Evolutionary conservation across 495 filamentous ascomycete species (phyloP), one percentile per base, ranked within the genome.

Genomic region (Aspergillus affinis): DNA sequence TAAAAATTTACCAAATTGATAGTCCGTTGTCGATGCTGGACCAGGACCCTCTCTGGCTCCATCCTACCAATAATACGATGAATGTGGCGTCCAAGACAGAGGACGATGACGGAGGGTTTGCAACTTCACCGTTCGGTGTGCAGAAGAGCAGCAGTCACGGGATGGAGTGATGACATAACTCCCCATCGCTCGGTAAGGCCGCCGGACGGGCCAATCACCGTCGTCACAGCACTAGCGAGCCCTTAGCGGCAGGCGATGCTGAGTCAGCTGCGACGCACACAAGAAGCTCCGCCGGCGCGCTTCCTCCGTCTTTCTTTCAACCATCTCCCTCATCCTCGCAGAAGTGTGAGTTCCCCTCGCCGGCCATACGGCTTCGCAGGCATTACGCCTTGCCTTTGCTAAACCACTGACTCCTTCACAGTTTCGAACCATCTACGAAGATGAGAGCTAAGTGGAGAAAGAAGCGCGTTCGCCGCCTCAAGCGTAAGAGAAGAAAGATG

Each of bases 391-490:
- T 61, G 44, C 56, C 27, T 49, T 61, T 61, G 48, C 54, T 60
- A 10, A 59, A 57, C 64, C 64, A 75, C 49, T 54, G 57, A 56
- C 63, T 62, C 61, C 57, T 26, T 62, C 60, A 27, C 55, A 72
- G 60, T 66, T 58, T 68, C 59, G 60, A 65, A 69, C 58, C 65
- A 73, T 75, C 73, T 75, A 71, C 82, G 86, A 93, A 85, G 86
- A 95, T 97, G 92, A 92, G 92, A 92, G 91, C 90, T 70, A 97
- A 97, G 84, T 97, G 92, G 92, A 92, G 92, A 86, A 97, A 97
- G 90, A 97, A 97, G 92, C 85, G 93, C 75, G 91, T 95, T 82
- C 88, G 93, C 65, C 88, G 93, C 79, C 89, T 97, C 80, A 97
- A 97, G 88, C 87, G 91, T 78, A 97, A 97, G 92, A 88, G 93